These are phyloP conservation scores for Aspergillus sp. DNA, from an alignment of 2,329 filamentous ascomycete species.

Conservation along the genomic window DNA sequence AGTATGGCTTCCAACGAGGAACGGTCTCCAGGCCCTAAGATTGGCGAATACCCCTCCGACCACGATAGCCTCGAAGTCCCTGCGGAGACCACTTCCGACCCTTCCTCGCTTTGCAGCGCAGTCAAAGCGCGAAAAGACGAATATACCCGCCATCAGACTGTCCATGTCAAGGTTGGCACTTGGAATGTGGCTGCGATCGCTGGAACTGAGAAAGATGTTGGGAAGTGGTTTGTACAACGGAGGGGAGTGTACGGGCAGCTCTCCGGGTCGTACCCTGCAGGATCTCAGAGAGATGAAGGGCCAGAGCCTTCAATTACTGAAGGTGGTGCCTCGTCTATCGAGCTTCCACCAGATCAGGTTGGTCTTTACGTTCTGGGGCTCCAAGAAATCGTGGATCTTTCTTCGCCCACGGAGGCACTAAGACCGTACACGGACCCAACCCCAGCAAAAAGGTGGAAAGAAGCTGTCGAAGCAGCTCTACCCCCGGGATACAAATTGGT, in stretches of 20 bases:
- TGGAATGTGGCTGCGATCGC: constrained; percentile 93
- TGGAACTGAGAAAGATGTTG: constrained; percentile 85
- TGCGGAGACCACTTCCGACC: constrained; percentile 30
- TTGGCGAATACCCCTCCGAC: constrained; percentile 21
- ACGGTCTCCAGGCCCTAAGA: constrained; percentile 12
- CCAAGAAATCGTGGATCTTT: constrained; percentile 90
- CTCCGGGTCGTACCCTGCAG: constrained; percentile 52
- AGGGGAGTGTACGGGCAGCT: constrained; percentile 70
- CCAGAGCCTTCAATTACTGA: constrained; percentile 25
- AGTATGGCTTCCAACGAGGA: constrained; percentile 23
- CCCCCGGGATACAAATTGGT: constrained; percentile 78
- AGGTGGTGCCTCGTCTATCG: constrained; percentile 25
- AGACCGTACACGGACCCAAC: constrained; percentile 74
- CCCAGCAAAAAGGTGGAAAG: constrained; percentile 78
- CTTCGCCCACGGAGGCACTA: constrained; percentile 77
- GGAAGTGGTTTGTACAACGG: constrained; percentile 82
- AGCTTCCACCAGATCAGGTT: constrained; percentile 62
- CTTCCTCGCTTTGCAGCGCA: constrained; percentile 57
- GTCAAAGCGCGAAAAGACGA: constrained; percentile 76
- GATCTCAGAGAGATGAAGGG: constrained; percentile 29
- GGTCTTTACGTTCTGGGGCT: constrained; percentile 88
- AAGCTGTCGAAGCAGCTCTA: constrained; percentile 72
- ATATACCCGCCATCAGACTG: constrained; percentile 73
- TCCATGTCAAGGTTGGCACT: constrained; percentile 86
- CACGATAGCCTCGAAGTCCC: constrained; percentile 20